phyloP scores from a whole-genome alignment of 2,329 filamentous ascomycete genomes.

The Fusarium chaquense region DNA sequence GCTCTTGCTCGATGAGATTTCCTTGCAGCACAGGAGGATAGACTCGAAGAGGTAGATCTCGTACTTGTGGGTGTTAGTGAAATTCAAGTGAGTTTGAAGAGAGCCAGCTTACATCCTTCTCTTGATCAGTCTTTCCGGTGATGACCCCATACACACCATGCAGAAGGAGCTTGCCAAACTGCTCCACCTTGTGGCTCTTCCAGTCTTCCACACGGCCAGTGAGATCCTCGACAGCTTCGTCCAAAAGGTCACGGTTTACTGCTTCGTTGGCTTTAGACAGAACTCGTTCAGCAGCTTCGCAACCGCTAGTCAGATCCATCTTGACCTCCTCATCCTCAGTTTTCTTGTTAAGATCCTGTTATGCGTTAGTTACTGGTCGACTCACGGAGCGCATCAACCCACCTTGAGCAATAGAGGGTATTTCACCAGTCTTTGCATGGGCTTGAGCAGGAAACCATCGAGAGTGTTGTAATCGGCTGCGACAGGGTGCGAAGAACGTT shows the following conservation, averaged over 20 bases:
- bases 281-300: slow-evolving; percentile 84
- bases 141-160: slow-evolving; percentile 93
- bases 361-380: slow-evolving; percentile 44
- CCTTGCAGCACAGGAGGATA: slow-evolving; percentile 97
- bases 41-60: slow-evolving; percentile 97
- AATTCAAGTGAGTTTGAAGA: slow-evolving; percentile 44
- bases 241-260: slow-evolving; percentile 86
- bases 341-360: slow-evolving; percentile 86
- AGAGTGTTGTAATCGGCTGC: slow-evolving; percentile 88
- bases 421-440: slow-evolving; percentile 94
- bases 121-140: slow-evolving; percentile 88
- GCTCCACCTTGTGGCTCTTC: slow-evolving; percentile 91
- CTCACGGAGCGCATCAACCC: slow-evolving; percentile 45
- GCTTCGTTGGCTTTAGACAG: slow-evolving; percentile 89
- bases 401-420: slow-evolving; percentile 92
- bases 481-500: slow-evolving; percentile 79
- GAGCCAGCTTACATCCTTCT: slow-evolving; percentile 79
- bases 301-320: slow-evolving; percentile 79
- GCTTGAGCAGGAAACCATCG: slow-evolving; percentile 93
- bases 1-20: slow-evolving; percentile 84
- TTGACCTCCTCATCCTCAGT: slow-evolving; percentile 78
- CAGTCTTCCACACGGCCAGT: slow-evolving; percentile 90
- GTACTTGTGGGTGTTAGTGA: slow-evolving; percentile 70
- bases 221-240: slow-evolving; percentile 86
- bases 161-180: slow-evolving; percentile 89